A percentile compares a stretch with the other conserved stretches of the same genome.
Evolutionary conservation across 257 asterid species (phyloP).

Genomic region (Misopates orontium): DNA sequence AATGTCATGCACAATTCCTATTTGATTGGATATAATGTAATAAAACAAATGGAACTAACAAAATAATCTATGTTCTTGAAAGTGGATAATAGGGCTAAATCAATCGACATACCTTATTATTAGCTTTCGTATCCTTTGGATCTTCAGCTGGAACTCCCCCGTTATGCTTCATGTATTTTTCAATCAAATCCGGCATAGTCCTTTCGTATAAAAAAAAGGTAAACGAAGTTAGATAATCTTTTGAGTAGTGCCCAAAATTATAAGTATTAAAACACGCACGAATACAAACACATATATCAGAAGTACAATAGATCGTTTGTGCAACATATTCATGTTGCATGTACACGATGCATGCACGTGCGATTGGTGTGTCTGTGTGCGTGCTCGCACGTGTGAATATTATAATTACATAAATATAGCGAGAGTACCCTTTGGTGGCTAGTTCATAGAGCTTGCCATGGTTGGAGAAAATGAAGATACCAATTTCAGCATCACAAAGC

Average conservation of each 20-base stretch:
- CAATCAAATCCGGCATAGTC: conserved; percentile 77
- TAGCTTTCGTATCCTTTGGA: conserved; percentile 36
- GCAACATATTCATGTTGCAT: too few species aligned
- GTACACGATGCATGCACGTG: too few species aligned
- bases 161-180: conserved; percentile 59
- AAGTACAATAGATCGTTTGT: too few species aligned
- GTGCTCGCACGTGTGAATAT: too few species aligned
- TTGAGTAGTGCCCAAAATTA: too few species aligned
- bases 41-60: background rate
- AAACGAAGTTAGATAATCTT: background rate
- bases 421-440: conserved; percentile 74
- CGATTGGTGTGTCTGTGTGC: too few species aligned
- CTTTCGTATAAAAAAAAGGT: conserved; percentile 25
- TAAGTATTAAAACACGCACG: too few species aligned
- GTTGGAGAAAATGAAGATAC: conserved; percentile 78
- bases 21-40: background rate
- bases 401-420: too few species aligned
- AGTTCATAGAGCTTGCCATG: conserved; percentile 87
- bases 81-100: too few species aligned
- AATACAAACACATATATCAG: too few species aligned
- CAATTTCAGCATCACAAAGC: conserved; percentile 90
- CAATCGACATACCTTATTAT: conserved; percentile 27
- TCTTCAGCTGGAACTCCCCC: conserved; percentile 40
- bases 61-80: background rate
- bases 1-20: background rate